Evolutionary conservation across 495 filamentous ascomycete species (phyloP).

Genomic region (Penicillium verhagenii): DNA sequence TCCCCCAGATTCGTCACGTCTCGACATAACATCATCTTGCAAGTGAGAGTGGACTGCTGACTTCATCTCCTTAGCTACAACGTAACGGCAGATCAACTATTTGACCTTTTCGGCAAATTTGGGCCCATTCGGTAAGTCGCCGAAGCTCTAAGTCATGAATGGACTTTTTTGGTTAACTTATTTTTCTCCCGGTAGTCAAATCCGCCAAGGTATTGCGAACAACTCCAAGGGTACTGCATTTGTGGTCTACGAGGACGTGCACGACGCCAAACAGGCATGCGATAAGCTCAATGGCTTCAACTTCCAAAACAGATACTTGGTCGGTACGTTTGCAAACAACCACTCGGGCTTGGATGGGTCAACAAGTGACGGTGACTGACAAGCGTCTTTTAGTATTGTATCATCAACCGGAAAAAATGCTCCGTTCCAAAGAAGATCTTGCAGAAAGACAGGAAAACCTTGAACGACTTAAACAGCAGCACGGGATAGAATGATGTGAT

Average conservation of each 20-base stretch:
- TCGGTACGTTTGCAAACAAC: conserved; percentile 63
- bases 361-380: conserved; percentile 6
- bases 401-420: conserved; percentile 98
- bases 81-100: conserved; percentile 90
- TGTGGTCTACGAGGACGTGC: conserved; percentile 98
- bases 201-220: conserved; percentile 94
- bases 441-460: conserved; percentile 92
- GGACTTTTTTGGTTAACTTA: conserved; percentile 17
- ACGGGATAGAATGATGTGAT: conserved; percentile 89
- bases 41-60: conserved; percentile 9
- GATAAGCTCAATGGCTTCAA: conserved; percentile 99
- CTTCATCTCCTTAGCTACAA: conserved; percentile 67
- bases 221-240: conserved; percentile 98
- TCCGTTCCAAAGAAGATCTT: conserved; percentile 87
- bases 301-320: conserved; percentile 98
- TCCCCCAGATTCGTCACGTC: conserved; percentile 5
- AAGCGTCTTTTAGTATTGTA: conserved; percentile 75
- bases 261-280: conserved; percentile 97
- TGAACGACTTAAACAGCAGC: conserved; percentile 95
- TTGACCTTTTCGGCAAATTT: conserved; percentile 93
- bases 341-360: background rate
- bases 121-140: conserved; percentile 84
- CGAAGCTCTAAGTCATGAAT: background rate
- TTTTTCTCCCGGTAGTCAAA: conserved; percentile 64
- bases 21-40: background rate